A percentile compares a stretch with the other conserved stretches of the same genome.
Evolutionary conservation across 2,329 filamentous ascomycete genomes (phyloP).

Genomic region (Neonectria faginata): DNA sequence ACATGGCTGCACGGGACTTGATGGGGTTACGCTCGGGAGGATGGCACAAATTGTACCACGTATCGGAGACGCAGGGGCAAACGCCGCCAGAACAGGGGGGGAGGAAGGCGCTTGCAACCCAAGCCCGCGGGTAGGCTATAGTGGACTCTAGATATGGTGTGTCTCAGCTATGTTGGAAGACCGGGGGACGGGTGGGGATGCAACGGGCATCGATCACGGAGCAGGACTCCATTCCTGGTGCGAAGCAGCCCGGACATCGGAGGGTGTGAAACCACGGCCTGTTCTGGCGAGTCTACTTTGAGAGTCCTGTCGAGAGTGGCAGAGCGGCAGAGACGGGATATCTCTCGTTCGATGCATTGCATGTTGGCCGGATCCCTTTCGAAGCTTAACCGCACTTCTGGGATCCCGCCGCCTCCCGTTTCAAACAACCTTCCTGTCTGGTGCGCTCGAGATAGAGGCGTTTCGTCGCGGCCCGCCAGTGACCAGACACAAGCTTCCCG

Average conservation of each 20-base stretch:
- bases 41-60: slow-evolving; percentile 39
- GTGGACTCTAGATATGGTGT: neutral
- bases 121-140: slow-evolving; percentile 18
- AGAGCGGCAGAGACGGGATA: neutral
- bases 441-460: neutral
- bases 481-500: neutral
- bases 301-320: too few relatives aligned
- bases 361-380: neutral
- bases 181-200: slow-evolving; percentile 1
- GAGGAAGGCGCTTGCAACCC: slow-evolving; percentile 5
- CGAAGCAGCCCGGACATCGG: neutral
- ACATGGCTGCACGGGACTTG: slow-evolving; percentile 39
- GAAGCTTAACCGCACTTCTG: neutral
- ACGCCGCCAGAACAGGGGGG: slow-evolving; percentile 31
- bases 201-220: slow-evolving; percentile 8
- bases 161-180: slow-evolving; percentile 31
- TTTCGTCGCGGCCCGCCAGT: neutral
- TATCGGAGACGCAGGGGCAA: slow-evolving; percentile 33
- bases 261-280: slow-evolving; percentile 34
- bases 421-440: neutral
- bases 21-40: slow-evolving; percentile 19
- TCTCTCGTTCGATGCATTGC: neutral
- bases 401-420: neutral
- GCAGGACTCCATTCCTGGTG: slow-evolving; percentile 20
- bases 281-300: neutral